Base-by-base conservation (phyloP, 768 basidiomycete species). In the Hypholoma fasciculare region DNA sequence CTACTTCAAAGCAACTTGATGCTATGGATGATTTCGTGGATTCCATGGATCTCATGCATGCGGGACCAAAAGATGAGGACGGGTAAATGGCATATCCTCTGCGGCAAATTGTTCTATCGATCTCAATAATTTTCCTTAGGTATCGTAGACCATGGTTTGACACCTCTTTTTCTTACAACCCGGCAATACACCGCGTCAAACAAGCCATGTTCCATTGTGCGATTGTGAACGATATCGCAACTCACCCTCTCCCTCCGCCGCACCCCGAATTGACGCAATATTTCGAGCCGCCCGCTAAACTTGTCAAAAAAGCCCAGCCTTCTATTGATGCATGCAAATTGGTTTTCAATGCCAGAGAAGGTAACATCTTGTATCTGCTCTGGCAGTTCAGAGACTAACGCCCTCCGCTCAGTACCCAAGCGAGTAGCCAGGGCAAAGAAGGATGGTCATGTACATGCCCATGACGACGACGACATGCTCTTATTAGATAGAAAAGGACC, bases 181-280 rank as follows among this genome's bases (percentile, higher is more conserved):
- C 96, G 1, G 84, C 91, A 3, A 79, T 97, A 34, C 96, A 99
- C 66, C 87, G 96, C 52, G 82, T 88, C 56, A 96, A 96, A 70
- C 94, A 97, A 76, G 95, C 95, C 12, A 85, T 94, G 65, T 92
- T 96, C 72, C 96, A 97, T 67, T 82, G 83, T 51, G 94, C 94
- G 1, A 80, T 93, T 9, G 86, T 89, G 17, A 74, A 82, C 2
- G 91, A 97, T 67, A 71, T 96, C n/a, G 71, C 78, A 19, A 78
- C 78, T 7, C 78, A 92, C 55, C 93, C 94, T 0, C 79, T 96
- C 8, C 88, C 90, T 1, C 91, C 92, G 2, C 91, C 93, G 1
- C 94, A 97, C 71, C 88, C 88, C 1, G 92, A 92, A 55, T 78
- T 97, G 1, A 75, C 83, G 27, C 94, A 90, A 67, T 98, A 91